Base-by-base conservation (phyloP, 2,329 filamentous ascomycete genomes). In the Amauroascus niger region DNA sequence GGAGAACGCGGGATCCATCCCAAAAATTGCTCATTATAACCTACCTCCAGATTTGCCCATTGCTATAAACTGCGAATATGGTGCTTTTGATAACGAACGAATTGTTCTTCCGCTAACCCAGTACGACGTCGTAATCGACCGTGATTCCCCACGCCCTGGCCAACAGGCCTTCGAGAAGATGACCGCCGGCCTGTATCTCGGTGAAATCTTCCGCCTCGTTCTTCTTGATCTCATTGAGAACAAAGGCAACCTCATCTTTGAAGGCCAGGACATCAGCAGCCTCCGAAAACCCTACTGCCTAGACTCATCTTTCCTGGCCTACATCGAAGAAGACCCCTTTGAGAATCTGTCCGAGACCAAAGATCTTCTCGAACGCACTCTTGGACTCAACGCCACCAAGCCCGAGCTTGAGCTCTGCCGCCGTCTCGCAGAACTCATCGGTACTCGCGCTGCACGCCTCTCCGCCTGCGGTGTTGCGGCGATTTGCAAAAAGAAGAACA, bases 161-260 rank as follows among this genome's bases (percentile, higher is more conserved):
- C 89, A 96, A 72, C 91, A 97, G 73, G 84, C 88, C 1, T 96
- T 96, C 62, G 91, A 97, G 75, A 96, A 97, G 76, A 96, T 96
- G 87, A 90, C 95, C 67, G 89, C 91, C 1, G 91, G 91, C 59
- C 78, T 96, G 47, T 97, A 96, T 69, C 80, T 96, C 1, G 91
- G 91, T 60, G 91, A 97, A 71, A 86, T 97, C 65, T 94, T 95
- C 80, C 87, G 91, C 55, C 79, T 95, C 47, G 83, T 91, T 53
- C 74, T 96, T 53, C 76, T 95, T 16, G 90, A 95, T 64, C 76
- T 96, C 45, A 83, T 95, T 69, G 86, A 95, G 63, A 87, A 82
- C 68, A 80, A 82, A 62, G 79, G 84, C 59, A 74, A 81, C 43
- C 76, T 85, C 60, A 82, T 98, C 60, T 97, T 98, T 69, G 80